Percentiles rank a stretch among this genome's conserved stretches.
These are phyloP conservation scores for Lunularia cruciata DNA, from an alignment of 225 moss, liverwort and hornwort species.

Conservation along the genomic window DNA sequence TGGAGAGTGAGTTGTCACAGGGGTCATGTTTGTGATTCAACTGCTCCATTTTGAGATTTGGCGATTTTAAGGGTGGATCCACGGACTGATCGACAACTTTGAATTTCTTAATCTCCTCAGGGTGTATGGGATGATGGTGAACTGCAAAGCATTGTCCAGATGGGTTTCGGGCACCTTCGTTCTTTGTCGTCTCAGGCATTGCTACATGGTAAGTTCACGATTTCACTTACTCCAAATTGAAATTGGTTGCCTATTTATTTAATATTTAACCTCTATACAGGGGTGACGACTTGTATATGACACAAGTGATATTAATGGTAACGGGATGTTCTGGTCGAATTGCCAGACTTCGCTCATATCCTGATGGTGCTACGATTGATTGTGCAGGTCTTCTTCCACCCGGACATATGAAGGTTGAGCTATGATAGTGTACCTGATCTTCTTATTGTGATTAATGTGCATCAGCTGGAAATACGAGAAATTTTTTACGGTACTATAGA, in stretches of 20 bases:
- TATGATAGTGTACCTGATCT: constrained; percentile 13
- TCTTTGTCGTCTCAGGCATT: constrained; percentile 10
- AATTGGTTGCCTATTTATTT: background rate
- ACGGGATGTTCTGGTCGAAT: too few relatives aligned
- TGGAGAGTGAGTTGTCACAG: too few relatives aligned
- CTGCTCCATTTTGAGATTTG: too few relatives aligned
- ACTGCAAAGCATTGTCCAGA: constrained; percentile 64
- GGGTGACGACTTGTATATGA: too few relatives aligned
- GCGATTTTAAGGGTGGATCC: too few relatives aligned
- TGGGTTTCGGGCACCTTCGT: constrained; percentile 48
- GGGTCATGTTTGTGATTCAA: too few relatives aligned
- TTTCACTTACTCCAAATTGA: background rate
- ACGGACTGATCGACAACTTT: too few relatives aligned
- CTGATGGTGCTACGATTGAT: background rate
- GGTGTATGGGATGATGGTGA: constrained; percentile 45
- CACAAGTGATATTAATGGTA: too few relatives aligned
- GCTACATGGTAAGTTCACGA: background rate
- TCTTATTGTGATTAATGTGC: background rate
- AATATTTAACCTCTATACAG: too few relatives aligned
- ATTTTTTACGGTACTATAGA: background rate
- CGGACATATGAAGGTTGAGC: constrained; percentile 29
- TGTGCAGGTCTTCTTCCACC: constrained; percentile 21
- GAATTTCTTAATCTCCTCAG: background rate
- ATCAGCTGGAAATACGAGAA: constrained; percentile 11
- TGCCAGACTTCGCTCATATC: too few relatives aligned